Evolutionary conservation across 345 rosid species (phyloP), one percentile per base, ranked within the genome.

Genomic region (Eucalyptus cloeziana): DNA sequence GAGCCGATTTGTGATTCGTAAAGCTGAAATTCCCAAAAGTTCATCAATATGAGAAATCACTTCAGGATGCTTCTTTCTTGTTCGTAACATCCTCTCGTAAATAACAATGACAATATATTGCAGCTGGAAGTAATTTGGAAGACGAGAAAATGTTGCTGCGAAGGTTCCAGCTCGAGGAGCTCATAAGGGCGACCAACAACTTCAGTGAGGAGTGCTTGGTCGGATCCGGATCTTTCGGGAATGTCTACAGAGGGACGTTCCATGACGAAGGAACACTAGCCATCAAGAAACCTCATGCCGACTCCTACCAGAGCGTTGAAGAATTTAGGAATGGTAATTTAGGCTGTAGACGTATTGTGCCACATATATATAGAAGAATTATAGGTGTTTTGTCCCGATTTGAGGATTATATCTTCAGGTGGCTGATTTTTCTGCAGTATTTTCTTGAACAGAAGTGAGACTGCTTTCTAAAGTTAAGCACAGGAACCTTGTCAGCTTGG

Each of bases 291-390:
- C 93, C 95, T 51, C 96, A 89, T 37, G 92, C 92, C 31, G 91
- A 90, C 54, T 94, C 96, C 9, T 92, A 90, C 91, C 96, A 93
- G 58, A 94, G 90, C 88, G 19, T 88, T 43, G 93, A 93, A 87
- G 96, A 95, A 88, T 94, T 95, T 76, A 92, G 95, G 90, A 94
- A 94, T 89, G 97, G 96, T 94, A 90, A 91, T 69, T 14, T 31
- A 27, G 44, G 24, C 45, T 71, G 13, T 24, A 16, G 85, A 47
- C 43, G 16, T 43, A 3, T 83, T 37, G 30, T 76, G 30, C 83
- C 7, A 5, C 27, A 9, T 19, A 10, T 40, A 21, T 76, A 21
- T 11, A 40, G 47, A 76, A 76, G 83, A 76, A 24, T 25, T 62
- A 37, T 47, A 52, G 40, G 21, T n/a, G 7, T 30, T 37, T n/a